Conservation (phyloP, 345 rosid genomes). For the Anacardium occidentale region DNA sequence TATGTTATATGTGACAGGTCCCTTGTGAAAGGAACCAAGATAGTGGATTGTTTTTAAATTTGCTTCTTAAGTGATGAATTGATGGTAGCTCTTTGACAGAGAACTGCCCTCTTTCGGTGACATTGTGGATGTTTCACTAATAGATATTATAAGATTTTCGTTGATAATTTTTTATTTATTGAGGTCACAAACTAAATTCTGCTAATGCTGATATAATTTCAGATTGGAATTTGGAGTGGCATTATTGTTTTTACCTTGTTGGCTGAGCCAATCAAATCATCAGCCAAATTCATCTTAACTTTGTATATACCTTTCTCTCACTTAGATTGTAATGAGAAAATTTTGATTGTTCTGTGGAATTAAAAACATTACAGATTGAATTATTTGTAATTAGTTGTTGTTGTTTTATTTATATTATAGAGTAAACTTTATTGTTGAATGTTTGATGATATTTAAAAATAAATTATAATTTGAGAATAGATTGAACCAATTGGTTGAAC, state of each 20-base stretch:
- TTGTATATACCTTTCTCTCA: background rate
- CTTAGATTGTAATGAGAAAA: too few relatives aligned
- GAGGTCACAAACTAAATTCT: background rate
- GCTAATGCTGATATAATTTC: background rate
- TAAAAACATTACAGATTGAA: too few relatives aligned
- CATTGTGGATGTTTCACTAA: background rate
- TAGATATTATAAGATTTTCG: background rate
- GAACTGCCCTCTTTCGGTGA: background rate
- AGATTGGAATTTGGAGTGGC: background rate
- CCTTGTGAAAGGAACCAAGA: conserved; percentile 17
- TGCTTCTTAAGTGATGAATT: background rate
- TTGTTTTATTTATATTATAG: background rate
- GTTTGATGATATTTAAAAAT: too few relatives aligned
- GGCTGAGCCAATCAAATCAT: background rate
- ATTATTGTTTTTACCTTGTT: background rate
- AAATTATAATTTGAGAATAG: too few relatives aligned
- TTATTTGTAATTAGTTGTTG: too few relatives aligned
- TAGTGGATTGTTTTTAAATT: background rate
- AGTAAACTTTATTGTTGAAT: too few relatives aligned
- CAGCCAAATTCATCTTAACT: background rate
- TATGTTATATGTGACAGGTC: background rate
- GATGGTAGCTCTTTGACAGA: background rate
- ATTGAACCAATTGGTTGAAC: too few relatives aligned
- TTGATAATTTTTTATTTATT: too few relatives aligned
- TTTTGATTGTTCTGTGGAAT: background rate